Evolutionary conservation across 208 protist species (phyloP).

Genomic region (Balamuthia mandrillaris): DNA sequence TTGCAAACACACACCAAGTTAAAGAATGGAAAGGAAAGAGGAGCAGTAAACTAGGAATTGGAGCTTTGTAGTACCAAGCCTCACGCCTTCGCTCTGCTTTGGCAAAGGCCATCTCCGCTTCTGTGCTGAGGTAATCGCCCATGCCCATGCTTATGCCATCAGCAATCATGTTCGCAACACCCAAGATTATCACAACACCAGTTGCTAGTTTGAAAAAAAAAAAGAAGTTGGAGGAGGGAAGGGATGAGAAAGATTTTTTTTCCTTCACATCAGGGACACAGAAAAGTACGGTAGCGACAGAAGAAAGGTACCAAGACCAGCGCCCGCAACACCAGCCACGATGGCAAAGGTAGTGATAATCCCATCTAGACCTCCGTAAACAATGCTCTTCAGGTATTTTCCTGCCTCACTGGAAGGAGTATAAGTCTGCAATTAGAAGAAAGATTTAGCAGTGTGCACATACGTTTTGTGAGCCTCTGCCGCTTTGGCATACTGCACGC

Average conservation of each 20-base stretch:
- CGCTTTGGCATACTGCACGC: too few species aligned
- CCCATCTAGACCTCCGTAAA: constrained; percentile 91
- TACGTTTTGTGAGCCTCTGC: too few species aligned
- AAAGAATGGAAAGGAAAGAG: neutral
- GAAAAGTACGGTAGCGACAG: constrained; percentile 82
- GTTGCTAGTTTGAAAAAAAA: neutral
- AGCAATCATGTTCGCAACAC: constrained; percentile 87
- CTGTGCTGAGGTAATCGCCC: constrained; percentile 85
- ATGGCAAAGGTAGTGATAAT: constrained; percentile 93
- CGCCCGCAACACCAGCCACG: constrained; percentile 81
- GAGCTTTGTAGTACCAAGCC: constrained; percentile 70
- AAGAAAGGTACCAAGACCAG: constrained; percentile 40
- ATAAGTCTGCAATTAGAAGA: too few species aligned
- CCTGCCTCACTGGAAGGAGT: too few species aligned
- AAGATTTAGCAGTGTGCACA: too few species aligned
- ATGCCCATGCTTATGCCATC: constrained; percentile 92
- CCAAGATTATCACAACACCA: constrained; percentile 48
- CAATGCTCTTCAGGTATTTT: constrained; percentile 88
- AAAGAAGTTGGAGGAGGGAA: too few species aligned
- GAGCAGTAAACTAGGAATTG: neutral
- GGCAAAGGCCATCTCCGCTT: constrained; percentile 86
- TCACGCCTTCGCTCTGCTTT: constrained; percentile 80
- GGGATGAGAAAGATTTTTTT: too few species aligned
- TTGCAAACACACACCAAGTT: neutral
- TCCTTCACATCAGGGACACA: constrained; percentile 20